Percentiles rank a stretch among this genome's conserved stretches.
These are phyloP conservation scores for Bullera alba DNA, from an alignment of 768 basidiomycete species.

Conservation along the genomic window DNA sequence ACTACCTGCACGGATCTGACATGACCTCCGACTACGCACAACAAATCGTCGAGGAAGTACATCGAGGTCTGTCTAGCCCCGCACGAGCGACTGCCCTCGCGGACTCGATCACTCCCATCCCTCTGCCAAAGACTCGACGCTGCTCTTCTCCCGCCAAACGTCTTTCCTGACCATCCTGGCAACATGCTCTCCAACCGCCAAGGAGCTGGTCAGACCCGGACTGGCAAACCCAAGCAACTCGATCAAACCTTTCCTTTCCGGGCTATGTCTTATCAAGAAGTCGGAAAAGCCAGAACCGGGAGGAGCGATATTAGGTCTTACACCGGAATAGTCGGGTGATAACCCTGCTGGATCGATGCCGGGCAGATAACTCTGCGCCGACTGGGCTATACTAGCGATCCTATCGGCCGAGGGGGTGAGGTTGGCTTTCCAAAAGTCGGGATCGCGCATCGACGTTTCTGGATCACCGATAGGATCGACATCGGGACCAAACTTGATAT, in stretches of 20 bases:
- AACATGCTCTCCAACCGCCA: slow-evolving; percentile 80
- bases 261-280: slow-evolving; percentile 60
- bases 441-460: slow-evolving; percentile 34
- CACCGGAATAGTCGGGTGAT: slow-evolving; percentile 40
- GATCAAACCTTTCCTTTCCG: slow-evolving; percentile 53
- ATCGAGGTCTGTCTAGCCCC: too few relatives aligned
- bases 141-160: slow-evolving; percentile 11
- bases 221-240: slow-evolving; percentile 85
- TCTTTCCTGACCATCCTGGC: slow-evolving; percentile 49
- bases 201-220: slow-evolving; percentile 78
- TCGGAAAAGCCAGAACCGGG: slow-evolving; percentile 74
- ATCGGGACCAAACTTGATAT: slow-evolving; percentile 86
- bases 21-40: too few relatives aligned
- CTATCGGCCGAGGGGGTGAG: slow-evolving; percentile 12
- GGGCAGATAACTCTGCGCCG: slow-evolving; percentile 51
- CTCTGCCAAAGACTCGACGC: slow-evolving; percentile 11
- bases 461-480: slow-evolving; percentile 69
- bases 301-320: slow-evolving; percentile 73
- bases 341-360: slow-evolving; percentile 29
- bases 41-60: too few relatives aligned
- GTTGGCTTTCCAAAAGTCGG: slow-evolving; percentile 18
- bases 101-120: slow-evolving; percentile 32
- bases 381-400: slow-evolving; percentile 56
- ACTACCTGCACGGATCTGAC: too few relatives aligned
- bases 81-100: too few relatives aligned